A percentile compares a stretch with the other conserved stretches of the same genome.
phyloP scores from a whole-genome alignment of 2,329 filamentous ascomycete species.

The Ceratocystis albifundus region DNA sequence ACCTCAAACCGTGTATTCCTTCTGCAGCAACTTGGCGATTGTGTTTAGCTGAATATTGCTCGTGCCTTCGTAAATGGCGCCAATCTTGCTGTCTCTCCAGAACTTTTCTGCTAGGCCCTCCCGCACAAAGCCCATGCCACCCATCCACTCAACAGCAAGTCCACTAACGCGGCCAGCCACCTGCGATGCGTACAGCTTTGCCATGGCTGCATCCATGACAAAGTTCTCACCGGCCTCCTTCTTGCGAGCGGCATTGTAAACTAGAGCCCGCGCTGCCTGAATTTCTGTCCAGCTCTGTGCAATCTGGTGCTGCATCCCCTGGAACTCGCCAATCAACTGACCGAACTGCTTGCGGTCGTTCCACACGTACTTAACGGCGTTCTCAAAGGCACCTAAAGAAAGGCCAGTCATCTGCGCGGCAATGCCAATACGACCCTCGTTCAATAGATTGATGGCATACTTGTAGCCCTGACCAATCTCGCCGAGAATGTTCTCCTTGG shows the following conservation, averaged over 20 bases:
- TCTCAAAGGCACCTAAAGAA: conserved; percentile 87
- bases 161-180: conserved; percentile 79
- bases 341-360: conserved; percentile 98
- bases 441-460: conserved; percentile 86
- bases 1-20: conserved; percentile 43
- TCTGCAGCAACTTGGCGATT: conserved; percentile 51
- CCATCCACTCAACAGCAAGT: conserved; percentile 95
- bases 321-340: conserved; percentile 85
- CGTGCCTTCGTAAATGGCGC: conserved; percentile 90
- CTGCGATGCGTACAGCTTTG: conserved; percentile 88
- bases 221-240: conserved; percentile 97
- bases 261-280: conserved; percentile 74
- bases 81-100: conserved; percentile 96
- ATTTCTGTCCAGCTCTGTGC: conserved; percentile 95
- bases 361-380: conserved; percentile 90
- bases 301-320: conserved; percentile 98
- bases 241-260: conserved; percentile 93
- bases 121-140: conserved; percentile 95
- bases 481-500: conserved; percentile 77
- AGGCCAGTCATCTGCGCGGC: conserved; percentile 98
- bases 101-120: conserved; percentile 97
- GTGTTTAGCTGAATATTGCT: conserved; percentile 63
- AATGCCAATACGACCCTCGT: conserved; percentile 95
- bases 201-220: conserved; percentile 93
- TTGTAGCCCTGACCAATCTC: conserved; percentile 91